Evolutionary conservation across 495 filamentous ascomycete species (phyloP), one percentile per base, ranked within the genome.

Genomic region (Bombardia bombarda): DNA sequence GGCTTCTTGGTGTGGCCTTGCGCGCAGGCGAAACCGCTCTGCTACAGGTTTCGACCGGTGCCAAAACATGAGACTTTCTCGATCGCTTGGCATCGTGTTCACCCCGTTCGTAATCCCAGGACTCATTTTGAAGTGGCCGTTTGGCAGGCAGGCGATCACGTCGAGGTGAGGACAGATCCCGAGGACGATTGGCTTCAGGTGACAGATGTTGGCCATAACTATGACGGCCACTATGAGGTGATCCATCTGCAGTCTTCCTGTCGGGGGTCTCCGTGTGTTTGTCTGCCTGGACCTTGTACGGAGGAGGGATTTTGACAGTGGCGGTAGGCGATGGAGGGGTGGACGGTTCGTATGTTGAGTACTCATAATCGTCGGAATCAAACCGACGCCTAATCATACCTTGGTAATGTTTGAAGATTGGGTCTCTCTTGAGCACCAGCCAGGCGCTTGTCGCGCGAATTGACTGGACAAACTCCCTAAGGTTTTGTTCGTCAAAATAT

Each of bases 401-500:
- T 4, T 36, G 36, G 21, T 60, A 56, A 7, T 52, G 43, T 10
- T 49, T 53, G 47, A 77, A 78, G 2, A 57, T 51, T 1, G 75
- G 75, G 47, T 79, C 73, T 25, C 67, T 38, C 32, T 69, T 57
- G 30, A 70, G 42, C 16, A 46, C 47, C 17, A 54, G 46, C 75
- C 75, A 79, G 31, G 56, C 46, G 12, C 56, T 41, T 18, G 59
- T 61, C 16, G 64, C 56, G 19, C 71, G 64, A 40, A 77, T 61
- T 19, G 59, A 60, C 34, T 50, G 42, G 3, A 47, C 49, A 40
- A 70, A 74, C 14, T 70, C 70, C 30, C 68, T 57, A 6, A 63
- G 24, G 45, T 74, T 70, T 12, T 62, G 54, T n/a, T 64, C 59
- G 12, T 57, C 65, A 45, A 73, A 67, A 51, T 63, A 77, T 40